Percentiles rank a stretch among this genome's conserved stretches.
Conservation (phyloP, 139 green algal species). For the Coccomyxa sp. region DNA sequence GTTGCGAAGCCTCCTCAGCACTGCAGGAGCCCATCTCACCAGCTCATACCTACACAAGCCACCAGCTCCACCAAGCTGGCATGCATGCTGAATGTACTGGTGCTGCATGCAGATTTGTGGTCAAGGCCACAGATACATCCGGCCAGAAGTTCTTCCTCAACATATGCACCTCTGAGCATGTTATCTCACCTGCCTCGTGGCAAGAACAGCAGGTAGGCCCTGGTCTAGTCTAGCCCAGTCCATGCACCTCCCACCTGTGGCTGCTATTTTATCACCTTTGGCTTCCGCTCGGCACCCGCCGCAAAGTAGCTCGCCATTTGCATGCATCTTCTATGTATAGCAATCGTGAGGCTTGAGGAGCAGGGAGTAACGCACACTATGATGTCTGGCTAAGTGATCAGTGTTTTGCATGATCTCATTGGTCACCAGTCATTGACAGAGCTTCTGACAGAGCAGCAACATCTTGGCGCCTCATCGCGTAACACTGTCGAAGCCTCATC, state of each 20-base stretch:
- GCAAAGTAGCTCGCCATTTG: conserved; percentile 2
- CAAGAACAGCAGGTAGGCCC: conserved; percentile 17
- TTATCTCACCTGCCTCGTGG: conserved; percentile 50
- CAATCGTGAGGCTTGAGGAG: neutral
- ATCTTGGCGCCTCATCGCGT: neutral
- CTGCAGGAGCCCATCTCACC: neutral
- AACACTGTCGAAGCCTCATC: too few relatives aligned
- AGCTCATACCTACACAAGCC: neutral
- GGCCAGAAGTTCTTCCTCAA: conserved; percentile 70
- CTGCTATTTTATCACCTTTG: neutral
- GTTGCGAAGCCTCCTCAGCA: neutral
- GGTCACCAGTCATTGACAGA: neutral
- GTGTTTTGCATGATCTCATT: too few relatives aligned
- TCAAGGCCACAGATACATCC: conserved; percentile 51
- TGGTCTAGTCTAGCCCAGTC: too few relatives aligned
- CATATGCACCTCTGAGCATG: conserved; percentile 43
- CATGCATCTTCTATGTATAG: neutral
- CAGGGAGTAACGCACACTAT: neutral
- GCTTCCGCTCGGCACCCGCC: too few relatives aligned
- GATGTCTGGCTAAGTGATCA: neutral
- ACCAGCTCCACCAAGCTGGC: neutral
- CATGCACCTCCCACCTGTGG: neutral
- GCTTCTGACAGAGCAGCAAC: neutral
- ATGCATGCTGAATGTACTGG: neutral
- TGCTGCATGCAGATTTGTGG: conserved; percentile 48